phyloP scores from a whole-genome alignment of 2,329 filamentous ascomycete species.

The Colletotrichum tamarilloi region DNA sequence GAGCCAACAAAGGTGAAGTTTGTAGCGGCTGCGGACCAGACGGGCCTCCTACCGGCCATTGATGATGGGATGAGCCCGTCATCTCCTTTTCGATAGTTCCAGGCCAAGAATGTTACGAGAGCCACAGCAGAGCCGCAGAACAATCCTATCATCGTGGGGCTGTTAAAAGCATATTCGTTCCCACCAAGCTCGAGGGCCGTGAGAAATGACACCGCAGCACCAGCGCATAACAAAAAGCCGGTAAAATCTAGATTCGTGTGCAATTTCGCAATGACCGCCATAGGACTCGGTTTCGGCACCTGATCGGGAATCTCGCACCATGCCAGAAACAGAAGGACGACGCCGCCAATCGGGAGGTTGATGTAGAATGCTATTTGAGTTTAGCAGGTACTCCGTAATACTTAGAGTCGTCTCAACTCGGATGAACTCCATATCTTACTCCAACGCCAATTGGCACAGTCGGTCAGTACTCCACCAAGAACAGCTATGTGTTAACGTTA shows the following conservation, averaged over 20 bases:
- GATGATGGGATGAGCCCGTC: constrained; percentile 40
- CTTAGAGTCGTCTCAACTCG: background rate
- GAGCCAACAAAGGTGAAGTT: constrained; percentile 47
- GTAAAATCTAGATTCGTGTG: constrained; percentile 49
- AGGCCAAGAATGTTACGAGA: constrained; percentile 39
- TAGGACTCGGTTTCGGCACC: constrained; percentile 37
- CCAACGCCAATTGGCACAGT: constrained; percentile 54
- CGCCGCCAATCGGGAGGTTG: constrained; percentile 49
- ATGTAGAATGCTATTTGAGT: constrained; percentile 48
- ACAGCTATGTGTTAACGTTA: constrained; percentile 43
- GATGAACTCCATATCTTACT: constrained; percentile 40
- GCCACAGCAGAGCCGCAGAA: constrained; percentile 37
- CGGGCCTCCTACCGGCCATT: constrained; percentile 35
- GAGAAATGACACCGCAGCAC: constrained; percentile 45
- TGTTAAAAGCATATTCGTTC: constrained; percentile 42
- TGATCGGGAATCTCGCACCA: constrained; percentile 53
- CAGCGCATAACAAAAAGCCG: constrained; percentile 42
- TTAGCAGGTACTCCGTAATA: background rate
- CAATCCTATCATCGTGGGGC: constrained; percentile 38
- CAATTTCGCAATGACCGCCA: constrained; percentile 44
- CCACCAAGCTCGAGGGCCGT: constrained; percentile 48
- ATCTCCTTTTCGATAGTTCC: constrained; percentile 41
- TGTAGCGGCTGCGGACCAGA: constrained; percentile 49
- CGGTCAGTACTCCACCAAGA: constrained; percentile 54
- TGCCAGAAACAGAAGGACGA: constrained; percentile 46